Evolutionary conservation across 1,284 basidiomycete species (phyloP).

Genomic region (Dichomitus squalens): DNA sequence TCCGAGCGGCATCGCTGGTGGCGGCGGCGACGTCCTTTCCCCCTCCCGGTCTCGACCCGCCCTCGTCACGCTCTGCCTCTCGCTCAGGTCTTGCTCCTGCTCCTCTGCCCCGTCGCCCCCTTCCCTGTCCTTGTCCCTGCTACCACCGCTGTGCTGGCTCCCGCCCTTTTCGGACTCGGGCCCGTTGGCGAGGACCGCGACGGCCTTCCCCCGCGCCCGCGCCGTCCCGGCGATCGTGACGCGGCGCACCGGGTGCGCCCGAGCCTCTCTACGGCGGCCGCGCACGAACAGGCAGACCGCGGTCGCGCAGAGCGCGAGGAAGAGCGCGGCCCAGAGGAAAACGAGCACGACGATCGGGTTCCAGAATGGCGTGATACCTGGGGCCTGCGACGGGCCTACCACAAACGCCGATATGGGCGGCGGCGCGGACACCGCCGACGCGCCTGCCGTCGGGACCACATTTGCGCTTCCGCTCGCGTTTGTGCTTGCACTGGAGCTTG

Average conservation of each 20-base stretch:
- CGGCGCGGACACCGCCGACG: too few species aligned
- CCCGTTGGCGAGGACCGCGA: not conserved
- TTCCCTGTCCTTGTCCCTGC: not conserved
- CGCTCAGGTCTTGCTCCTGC: not conserved
- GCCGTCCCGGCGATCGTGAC: not conserved
- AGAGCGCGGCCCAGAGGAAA: not conserved
- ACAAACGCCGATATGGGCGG: too few species aligned
- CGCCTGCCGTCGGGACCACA: too few species aligned
- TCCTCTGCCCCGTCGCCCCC: not conserved
- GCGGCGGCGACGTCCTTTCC: not conserved
- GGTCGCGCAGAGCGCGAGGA: not conserved
- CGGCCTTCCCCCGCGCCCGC: too few species aligned
- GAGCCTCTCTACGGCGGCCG: not conserved
- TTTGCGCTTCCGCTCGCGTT: too few species aligned
- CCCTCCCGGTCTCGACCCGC: not conserved
- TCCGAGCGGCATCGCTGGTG: not conserved
- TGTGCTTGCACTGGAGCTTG: too few species aligned
- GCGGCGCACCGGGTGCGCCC: not conserved
- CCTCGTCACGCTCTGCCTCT: not conserved
- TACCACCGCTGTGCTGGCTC: too few species aligned
- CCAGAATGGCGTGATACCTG: not conserved
- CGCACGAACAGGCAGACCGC: not conserved
- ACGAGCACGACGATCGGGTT: constrained; percentile 1
- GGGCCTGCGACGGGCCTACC: not conserved
- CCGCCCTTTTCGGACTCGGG: not conserved